A percentile compares a stretch with the other conserved stretches of the same genome.
Evolutionary conservation across 75 land plant species (phyloP).

Genomic region (Sequoia sempervirens): DNA sequence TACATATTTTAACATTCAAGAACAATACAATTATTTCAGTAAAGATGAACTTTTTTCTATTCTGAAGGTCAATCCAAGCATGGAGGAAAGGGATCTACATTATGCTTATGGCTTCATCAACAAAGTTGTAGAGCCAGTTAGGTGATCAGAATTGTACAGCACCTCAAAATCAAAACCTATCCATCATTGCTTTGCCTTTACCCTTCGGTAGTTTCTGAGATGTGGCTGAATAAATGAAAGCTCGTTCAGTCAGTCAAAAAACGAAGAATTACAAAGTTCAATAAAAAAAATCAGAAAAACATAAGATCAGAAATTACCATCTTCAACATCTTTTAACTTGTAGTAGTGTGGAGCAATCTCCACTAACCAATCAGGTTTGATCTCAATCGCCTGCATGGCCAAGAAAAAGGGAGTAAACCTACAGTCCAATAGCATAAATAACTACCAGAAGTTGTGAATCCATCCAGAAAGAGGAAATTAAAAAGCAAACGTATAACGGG

Average conservation of each 20-base stretch:
- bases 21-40: neutral
- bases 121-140: neutral
- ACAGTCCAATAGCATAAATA: neutral
- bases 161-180: constrained; percentile 3
- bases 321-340: constrained; percentile 92
- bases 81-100: neutral
- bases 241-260: neutral
- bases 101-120: neutral
- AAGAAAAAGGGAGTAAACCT: neutral
- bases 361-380: constrained; percentile 92
- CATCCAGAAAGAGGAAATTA: neutral
- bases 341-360: constrained; percentile 99
- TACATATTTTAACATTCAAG: neutral
- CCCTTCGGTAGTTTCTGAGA: constrained; percentile 14
- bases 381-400: constrained; percentile 67
- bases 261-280: neutral
- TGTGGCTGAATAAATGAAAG: neutral
- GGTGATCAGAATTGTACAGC: neutral
- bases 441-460: neutral
- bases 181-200: constrained; percentile 8
- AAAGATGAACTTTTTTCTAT: neutral
- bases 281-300: neutral
- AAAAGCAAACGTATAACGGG: neutral
- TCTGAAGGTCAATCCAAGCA: neutral
- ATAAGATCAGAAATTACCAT: constrained; percentile 27